Base-by-base conservation (phyloP, 495 filamentous ascomycete genomes). In the Friedmanniomyces simplex region DNA sequence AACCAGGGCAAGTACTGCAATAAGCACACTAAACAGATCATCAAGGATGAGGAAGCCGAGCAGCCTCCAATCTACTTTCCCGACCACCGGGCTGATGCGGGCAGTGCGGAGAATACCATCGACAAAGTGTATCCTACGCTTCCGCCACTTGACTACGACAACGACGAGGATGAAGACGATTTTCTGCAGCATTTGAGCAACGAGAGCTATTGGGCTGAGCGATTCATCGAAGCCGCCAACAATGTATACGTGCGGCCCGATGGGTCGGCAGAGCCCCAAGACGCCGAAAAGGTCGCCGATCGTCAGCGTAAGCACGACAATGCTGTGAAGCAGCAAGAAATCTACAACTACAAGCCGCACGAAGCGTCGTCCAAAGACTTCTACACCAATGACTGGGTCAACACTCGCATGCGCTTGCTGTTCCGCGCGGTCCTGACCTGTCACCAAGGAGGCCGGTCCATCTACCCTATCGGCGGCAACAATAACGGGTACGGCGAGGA, bases 401-500 rank as follows among this genome's bases (percentile, higher is more conserved):
- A 43, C 21, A 4, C 14, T 16, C 56, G 56, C 22, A 24, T 58
- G 21, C 34, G 32, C 10, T 6, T 58, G n/a, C 47, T 58, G 11
- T 58, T 58, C 30, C 41, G 21, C 21, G 47, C 34, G 5, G 49
- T 53, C 24, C 20, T 52, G 22, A 46, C 6, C 22, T 53, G 13
- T 22, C 56, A 58, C 39, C 11, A 34, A 21, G 56, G 56, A 2
- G 56, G 56, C n/a, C 11, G 14, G 26, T 22, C 16, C 14, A n/a
- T 47, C 25, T 58, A 58, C 26, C 32, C 56, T 1, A 20, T 43
- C n/a, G 56, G 56, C 25, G 56, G 56, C 2, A 34, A 1, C 10
- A 58, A 58, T 24, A 47, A 36, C 26, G 56, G 56, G 4, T 58
- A 58, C 25, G 56, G 56, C 21, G 32, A 53, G 21, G 49, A 58